A percentile compares a stretch with the other conserved stretches of the same genome.
Evolutionary conservation across 352 stramenopile genomes (phyloP).

Genomic region (Globisporangium perplexum): DNA sequence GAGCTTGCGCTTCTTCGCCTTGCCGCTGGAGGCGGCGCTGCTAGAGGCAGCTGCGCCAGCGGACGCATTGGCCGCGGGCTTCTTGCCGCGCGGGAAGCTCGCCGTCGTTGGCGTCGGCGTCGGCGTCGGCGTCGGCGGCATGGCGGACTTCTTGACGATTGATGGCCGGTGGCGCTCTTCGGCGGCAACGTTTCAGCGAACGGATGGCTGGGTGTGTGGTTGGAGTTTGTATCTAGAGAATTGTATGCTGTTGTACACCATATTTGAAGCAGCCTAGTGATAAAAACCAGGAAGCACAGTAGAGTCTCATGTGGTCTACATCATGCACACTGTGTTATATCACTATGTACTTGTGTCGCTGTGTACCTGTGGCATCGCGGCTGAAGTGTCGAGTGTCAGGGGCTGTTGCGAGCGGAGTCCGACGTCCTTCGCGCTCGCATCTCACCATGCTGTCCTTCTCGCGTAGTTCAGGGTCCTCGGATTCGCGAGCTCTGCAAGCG

Average conservation of each 20-base stretch:
- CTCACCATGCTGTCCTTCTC: too few species aligned
- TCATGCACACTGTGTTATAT: too few species aligned
- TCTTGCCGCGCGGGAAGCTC: constrained; percentile 75
- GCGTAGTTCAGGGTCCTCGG: too few species aligned
- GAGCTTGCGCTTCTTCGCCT: constrained; percentile 49
- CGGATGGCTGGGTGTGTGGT: not conserved
- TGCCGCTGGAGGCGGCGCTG: constrained; percentile 8
- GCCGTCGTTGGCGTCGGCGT: constrained; percentile 27
- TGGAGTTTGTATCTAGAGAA: not conserved
- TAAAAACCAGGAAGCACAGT: too few species aligned
- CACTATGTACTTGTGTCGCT: too few species aligned
- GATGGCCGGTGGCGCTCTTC: not conserved
- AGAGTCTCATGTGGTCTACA: too few species aligned
- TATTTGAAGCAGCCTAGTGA: too few species aligned
- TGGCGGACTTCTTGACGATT: not conserved
- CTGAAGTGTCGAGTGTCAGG: too few species aligned
- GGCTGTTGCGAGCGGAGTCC: too few species aligned
- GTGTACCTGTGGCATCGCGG: too few species aligned
- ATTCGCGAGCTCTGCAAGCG: too few species aligned
- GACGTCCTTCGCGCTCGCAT: too few species aligned
- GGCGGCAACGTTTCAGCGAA: not conserved
- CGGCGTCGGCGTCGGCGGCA: constrained; percentile 18
- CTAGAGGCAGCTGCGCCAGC: constrained; percentile 1
- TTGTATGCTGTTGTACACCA: not conserved
- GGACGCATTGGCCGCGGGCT: constrained; percentile 14